A percentile compares a stretch with the other conserved stretches of the same genome.
These are phyloP conservation scores for Gaeumannomyces tritici DNA, from an alignment of 2,329 filamentous ascomycete species.

Conservation along the genomic window DNA sequence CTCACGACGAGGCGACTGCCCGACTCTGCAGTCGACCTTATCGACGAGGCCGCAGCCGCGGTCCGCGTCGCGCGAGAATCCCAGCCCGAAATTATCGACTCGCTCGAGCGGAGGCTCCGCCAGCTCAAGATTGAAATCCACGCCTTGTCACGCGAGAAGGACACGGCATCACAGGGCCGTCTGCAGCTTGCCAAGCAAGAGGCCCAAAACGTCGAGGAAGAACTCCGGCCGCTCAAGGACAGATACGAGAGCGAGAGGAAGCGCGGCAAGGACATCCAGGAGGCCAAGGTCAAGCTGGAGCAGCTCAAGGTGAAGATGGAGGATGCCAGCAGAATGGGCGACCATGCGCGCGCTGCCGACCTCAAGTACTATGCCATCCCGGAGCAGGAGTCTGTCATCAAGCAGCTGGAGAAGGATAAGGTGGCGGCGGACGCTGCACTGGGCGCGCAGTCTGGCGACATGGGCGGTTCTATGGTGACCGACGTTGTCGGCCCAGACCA, in stretches of 20 bases:
- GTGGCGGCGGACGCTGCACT: constrained; percentile 64
- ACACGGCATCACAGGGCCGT: constrained; percentile 80
- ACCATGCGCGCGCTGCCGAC: constrained; percentile 82
- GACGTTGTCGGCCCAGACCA: constrained; percentile 94
- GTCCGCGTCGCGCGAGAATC: constrained; percentile 93
- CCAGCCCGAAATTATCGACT: constrained; percentile 91
- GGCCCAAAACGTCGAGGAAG: constrained; percentile 88
- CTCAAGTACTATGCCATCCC: constrained; percentile 96
- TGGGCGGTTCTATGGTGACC: constrained; percentile 67
- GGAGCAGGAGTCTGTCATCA: constrained; percentile 75
- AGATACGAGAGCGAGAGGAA: constrained; percentile 93
- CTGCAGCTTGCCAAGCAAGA: constrained; percentile 78
- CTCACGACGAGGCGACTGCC: constrained; percentile 84
- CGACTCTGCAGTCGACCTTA: constrained; percentile 91
- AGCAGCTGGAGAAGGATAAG: constrained; percentile 72
- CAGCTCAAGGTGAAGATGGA: constrained; percentile 84
- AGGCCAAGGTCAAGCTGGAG: constrained; percentile 91
- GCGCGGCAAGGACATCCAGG: constrained; percentile 83
- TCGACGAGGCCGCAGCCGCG: constrained; percentile 95
- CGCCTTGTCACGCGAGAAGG: constrained; percentile 85
- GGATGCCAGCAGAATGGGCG: constrained; percentile 79
- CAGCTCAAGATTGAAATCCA: constrained; percentile 98
- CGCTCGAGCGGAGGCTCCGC: constrained; percentile 77
- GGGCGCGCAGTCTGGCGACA: constrained; percentile 44
- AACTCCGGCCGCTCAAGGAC: constrained; percentile 81